Evolutionary conservation across 345 rosid genomes (phyloP), one percentile per base, ranked within the genome.

Genomic region (Isatis tinctoria): DNA sequence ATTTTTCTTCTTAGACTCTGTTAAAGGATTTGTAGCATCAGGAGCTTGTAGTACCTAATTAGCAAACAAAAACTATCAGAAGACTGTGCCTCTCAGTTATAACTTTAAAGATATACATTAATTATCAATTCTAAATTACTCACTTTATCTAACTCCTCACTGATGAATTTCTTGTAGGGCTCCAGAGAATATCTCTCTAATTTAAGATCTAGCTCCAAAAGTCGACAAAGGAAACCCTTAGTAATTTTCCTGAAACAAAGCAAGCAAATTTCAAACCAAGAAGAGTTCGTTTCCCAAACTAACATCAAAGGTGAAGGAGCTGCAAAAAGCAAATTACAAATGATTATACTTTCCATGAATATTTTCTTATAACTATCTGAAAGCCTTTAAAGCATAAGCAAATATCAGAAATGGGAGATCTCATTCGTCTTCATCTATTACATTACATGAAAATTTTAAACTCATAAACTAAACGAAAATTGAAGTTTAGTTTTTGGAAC

Each of bases 171-270:
- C 85, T 91, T 94, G 75, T 65, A 80, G 20, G 87, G 82, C 79
- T 94, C 97, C 72, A 94, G 93, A 24, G 84, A 39, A 83, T 51
- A 40, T 56, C 86, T 86, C 32, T 84, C 89, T 53, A 91, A 81
- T 60, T 83, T 80, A 71, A 94, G 92, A 86, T 91, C 98, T 76
- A 83, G 83, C 84, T 94, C 97, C 78, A 91, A 75, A 66, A 88
- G 87, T 49, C 98, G 82, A 68, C 96, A 91, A 68, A 87, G 89
- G 69, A 87, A 81, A 54, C 86, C 90, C 96, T 91, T 87, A 32
- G 97, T 86, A 59, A 93, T 74, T 69, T 82, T 69, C 54, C 98
- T 93, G 86, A 74, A 45, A 49, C 40, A 37, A 5, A 9, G 52
- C 40, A 60, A 48, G 11, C 6, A 45, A 36, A 12, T 45, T 11